Conservation (phyloP, 306 rosid species). For the Fragaria ananassa region DNA sequence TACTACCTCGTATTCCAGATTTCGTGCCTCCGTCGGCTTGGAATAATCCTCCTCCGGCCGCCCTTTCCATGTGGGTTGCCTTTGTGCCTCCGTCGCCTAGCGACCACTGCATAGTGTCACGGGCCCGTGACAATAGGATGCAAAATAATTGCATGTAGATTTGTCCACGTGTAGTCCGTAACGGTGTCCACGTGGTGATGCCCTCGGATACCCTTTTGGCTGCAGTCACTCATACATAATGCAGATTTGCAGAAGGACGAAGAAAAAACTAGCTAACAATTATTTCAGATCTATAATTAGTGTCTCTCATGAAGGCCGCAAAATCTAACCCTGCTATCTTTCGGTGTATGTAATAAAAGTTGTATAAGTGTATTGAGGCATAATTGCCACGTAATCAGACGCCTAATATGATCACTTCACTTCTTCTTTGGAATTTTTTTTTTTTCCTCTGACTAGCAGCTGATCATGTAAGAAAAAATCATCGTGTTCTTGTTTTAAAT, state of each 20-base stretch:
- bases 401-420: no score
- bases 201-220: conserved; percentile 46
- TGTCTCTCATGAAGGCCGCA: background rate
- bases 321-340: background rate
- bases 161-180: conserved; percentile 16
- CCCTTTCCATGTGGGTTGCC: conserved; percentile 31
- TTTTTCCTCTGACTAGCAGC: no score
- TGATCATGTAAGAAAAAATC: no score
- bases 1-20: no score
- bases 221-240: background rate
- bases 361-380: no score
- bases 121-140: no score
- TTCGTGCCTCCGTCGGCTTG: no score
- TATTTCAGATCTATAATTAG: background rate
- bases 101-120: background rate
- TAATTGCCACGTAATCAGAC: no score
- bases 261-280: background rate
- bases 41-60: background rate
- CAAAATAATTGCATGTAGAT: conserved; percentile 1
- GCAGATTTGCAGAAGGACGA: background rate
- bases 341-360: no score
- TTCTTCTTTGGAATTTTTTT: no score
- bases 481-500: no score
- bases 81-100: conserved; percentile 21
- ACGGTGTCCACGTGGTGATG: conserved; percentile 36